phyloP scores from a whole-genome alignment of 192 early-diverging fungal genomes.

The Coemansia sp. region DNA sequence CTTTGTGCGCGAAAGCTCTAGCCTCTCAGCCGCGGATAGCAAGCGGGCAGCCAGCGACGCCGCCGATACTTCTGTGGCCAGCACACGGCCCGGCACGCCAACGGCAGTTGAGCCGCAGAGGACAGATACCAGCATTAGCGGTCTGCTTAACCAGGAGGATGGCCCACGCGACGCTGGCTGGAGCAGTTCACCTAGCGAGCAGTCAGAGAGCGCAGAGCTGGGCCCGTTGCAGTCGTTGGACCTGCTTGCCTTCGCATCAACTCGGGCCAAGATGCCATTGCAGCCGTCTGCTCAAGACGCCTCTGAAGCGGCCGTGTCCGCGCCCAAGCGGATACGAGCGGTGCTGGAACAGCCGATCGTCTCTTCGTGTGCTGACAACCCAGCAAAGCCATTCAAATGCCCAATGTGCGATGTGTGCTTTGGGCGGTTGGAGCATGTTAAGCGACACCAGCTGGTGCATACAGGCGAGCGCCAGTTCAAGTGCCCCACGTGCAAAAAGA shows the following conservation, averaged over 20 bases:
- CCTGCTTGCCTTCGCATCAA: conserved; percentile 34
- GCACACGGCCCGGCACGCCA: background rate
- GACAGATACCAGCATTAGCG: conserved; percentile 26
- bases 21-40: too few relatives aligned
- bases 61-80: background rate
- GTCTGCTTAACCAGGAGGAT: conserved; percentile 15
- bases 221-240: conserved; percentile 21
- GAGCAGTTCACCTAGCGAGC: background rate
- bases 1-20: too few relatives aligned
- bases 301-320: too few relatives aligned
- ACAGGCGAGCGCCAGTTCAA: conserved; percentile 64
- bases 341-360: background rate
- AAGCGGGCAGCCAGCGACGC: background rate
- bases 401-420: conserved; percentile 57
- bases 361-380: too few relatives aligned
- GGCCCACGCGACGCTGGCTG: background rate
- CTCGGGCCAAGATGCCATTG: background rate
- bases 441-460: conserved; percentile 51
- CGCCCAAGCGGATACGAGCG: too few relatives aligned
- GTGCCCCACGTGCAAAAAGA: conserved; percentile 59
- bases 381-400: conserved; percentile 48
- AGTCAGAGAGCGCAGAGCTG: background rate
- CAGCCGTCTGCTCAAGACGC: background rate
- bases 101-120: background rate
- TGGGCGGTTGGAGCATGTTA: conserved; percentile 51